Base-by-base conservation (phyloP, 2,329 filamentous ascomycete species). In the Fusarium denticulatum region DNA sequence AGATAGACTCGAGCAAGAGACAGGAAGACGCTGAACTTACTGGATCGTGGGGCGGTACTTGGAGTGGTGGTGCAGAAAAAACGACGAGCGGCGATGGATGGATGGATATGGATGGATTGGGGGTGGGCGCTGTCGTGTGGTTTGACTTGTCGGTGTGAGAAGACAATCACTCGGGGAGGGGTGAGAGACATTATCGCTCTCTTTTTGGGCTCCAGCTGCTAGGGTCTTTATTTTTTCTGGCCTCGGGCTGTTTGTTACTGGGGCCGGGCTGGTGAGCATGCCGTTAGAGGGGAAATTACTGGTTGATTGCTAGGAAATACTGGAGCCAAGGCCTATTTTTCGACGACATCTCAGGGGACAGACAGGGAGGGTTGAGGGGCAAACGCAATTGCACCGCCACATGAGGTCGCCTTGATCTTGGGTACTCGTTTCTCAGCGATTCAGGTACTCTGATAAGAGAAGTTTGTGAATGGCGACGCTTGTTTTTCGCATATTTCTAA, bases 91-190 rank as follows among this genome's bases (percentile, higher is more conserved):
- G 69, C 60, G 74, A 74, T 73, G 67, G 67, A 69, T 69, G 67
- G 65, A 69, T 69, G 67, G 67, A 69, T 69, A 69, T 69, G 65
- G 59, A 69, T 58, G 28, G 64, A 64, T 69, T 69, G 67, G 67
- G 64, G 64, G 64, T 74, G 71, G 67, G 66, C 64, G 69, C 74
- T 63, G 76, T 76, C 70, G 71, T 71, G 64, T 75, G 74, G 77
- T 76, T 76, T 76, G 73, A 78, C 72, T 78, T 79, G 78, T 79
- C 78, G 78, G 78, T 79, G 78, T 79, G 75, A 77, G 72, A 74
- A 71, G 75, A 67, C 72, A 64, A 77, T 69, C 64, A 63, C 74
- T 76, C 60, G 46, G 72, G 70, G 75, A 77, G 76, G 76, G 73
- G 76, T 75, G 68, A 70, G 75, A 66, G 69, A 69, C 69, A 68